Conservation (phyloP, 2,329 filamentous ascomycete genomes). For the Neobulgaria alba region DNA sequence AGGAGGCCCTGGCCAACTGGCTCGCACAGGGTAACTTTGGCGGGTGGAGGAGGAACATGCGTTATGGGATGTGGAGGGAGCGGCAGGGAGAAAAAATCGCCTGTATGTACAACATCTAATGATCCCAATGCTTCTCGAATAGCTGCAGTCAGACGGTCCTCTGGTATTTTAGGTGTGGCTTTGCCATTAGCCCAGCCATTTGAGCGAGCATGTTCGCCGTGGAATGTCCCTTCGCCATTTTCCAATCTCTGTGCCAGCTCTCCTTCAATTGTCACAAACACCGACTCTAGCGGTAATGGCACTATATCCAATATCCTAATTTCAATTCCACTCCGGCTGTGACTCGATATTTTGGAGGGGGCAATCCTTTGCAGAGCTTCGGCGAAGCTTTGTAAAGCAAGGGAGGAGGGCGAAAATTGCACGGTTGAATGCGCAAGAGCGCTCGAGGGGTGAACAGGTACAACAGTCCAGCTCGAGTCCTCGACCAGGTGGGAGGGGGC, state of each 20-base stretch:
- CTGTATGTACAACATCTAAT: constrained; percentile 70
- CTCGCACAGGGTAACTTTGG: constrained; percentile 86
- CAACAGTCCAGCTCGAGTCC: constrained; percentile 71
- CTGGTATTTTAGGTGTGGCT: constrained; percentile 31
- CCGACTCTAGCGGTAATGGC: constrained; percentile 70
- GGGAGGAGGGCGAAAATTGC: constrained; percentile 65
- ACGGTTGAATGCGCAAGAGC: constrained; percentile 68
- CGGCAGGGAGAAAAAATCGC: constrained; percentile 70
- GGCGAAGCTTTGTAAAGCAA: constrained; percentile 71
- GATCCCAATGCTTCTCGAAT: constrained; percentile 67
- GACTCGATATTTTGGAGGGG: constrained; percentile 64
- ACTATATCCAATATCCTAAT: constrained; percentile 74
- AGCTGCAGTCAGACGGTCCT: constrained; percentile 53
- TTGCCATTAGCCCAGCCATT: constrained; percentile 33
- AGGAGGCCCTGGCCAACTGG: constrained; percentile 85
- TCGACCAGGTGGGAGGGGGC: constrained; percentile 47
- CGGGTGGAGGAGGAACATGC: constrained; percentile 74
- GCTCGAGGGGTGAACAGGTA: constrained; percentile 60
- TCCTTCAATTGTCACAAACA: constrained; percentile 80
- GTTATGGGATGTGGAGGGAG: constrained; percentile 80
- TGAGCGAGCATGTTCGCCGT: constrained; percentile 48
- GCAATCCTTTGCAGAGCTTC: constrained; percentile 63
- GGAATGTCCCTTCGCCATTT: constrained; percentile 76
- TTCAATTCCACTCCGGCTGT: constrained; percentile 71
- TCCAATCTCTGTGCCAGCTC: constrained; percentile 73